Conservation (phyloP, 2,329 filamentous ascomycete genomes). For the Dothiorella sarmentorum region DNA sequence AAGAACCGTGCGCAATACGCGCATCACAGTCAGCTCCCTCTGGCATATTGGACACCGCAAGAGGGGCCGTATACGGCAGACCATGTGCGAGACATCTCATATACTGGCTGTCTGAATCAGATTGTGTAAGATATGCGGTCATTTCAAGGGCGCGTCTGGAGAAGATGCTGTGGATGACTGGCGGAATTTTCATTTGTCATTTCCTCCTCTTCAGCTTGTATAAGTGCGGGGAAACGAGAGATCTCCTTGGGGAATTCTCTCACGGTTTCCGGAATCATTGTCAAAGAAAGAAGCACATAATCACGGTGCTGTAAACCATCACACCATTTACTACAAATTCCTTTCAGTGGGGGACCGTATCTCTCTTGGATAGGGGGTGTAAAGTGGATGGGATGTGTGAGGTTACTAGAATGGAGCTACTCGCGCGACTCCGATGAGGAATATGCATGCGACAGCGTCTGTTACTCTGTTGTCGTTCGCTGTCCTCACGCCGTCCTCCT, state of each 20-base stretch:
- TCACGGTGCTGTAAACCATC: slow-evolving; percentile 1
- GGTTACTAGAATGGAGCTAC: slow-evolving; percentile 16
- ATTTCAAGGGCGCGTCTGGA: background rate
- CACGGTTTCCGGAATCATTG: background rate
- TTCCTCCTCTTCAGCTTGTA: slow-evolving; percentile 11
- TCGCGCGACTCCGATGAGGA: slow-evolving; percentile 14
- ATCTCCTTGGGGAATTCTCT: background rate
- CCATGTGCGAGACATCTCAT: background rate
- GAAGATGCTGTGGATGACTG: background rate
- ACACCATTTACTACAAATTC: background rate
- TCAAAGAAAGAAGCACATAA: slow-evolving; percentile 13
- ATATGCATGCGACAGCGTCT: slow-evolving; percentile 12
- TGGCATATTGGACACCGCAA: slow-evolving; percentile 26
- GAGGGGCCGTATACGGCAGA: slow-evolving; percentile 23
- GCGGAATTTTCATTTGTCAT: background rate
- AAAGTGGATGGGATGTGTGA: background rate
- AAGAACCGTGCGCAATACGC: slow-evolving; percentile 17
- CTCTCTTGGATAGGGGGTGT: background rate
- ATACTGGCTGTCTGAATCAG: slow-evolving; percentile 1
- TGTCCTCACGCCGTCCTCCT: background rate
- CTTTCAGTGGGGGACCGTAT: background rate
- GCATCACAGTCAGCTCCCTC: slow-evolving; percentile 17
- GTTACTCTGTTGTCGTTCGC: background rate
- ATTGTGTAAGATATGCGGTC: slow-evolving; percentile 19
- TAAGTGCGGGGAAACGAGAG: background rate